phyloP scores from a whole-genome alignment of 179 eudicot species.

The Patellifolia procumbens region DNA sequence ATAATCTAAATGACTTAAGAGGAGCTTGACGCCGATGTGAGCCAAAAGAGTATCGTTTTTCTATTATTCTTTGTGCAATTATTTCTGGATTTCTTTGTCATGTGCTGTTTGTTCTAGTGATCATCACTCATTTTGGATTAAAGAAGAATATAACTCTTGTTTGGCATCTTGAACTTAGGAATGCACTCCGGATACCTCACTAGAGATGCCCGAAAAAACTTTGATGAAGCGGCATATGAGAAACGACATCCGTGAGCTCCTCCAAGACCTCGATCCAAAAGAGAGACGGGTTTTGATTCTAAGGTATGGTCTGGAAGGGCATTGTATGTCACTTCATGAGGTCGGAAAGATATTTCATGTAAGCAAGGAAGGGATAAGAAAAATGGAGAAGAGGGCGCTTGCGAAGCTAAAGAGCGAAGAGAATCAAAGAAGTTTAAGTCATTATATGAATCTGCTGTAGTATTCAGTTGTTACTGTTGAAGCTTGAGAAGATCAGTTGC shows the following conservation, averaged over 20 bases:
- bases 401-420: constrained; percentile 54
- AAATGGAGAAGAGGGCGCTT: constrained; percentile 60
- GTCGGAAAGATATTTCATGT: constrained; percentile 63
- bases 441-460: constrained; percentile 49
- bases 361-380: constrained; percentile 89
- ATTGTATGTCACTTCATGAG: constrained; percentile 68
- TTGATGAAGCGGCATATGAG: constrained; percentile 57
- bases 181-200: constrained; percentile 54
- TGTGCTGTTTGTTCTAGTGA: not conserved
- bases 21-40: not conserved
- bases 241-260: constrained; percentile 47
- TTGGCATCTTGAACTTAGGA: constrained; percentile 45
- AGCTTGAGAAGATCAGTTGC: not conserved
- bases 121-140: not conserved
- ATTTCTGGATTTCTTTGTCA: not conserved
- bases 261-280: constrained; percentile 49
- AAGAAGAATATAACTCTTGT: not conserved
- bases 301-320: constrained; percentile 64
- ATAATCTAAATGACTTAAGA: not conserved
- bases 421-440: constrained; percentile 42
- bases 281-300: constrained; percentile 60
- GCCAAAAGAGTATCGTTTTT: not conserved
- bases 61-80: not conserved
- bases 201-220: constrained; percentile 53
- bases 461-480: not conserved